Percentiles rank a stretch among this genome's conserved stretches.
Evolutionary conservation across 2,329 filamentous ascomycete genomes (phyloP).

Genomic region (Talaromyces rugulosus): DNA sequence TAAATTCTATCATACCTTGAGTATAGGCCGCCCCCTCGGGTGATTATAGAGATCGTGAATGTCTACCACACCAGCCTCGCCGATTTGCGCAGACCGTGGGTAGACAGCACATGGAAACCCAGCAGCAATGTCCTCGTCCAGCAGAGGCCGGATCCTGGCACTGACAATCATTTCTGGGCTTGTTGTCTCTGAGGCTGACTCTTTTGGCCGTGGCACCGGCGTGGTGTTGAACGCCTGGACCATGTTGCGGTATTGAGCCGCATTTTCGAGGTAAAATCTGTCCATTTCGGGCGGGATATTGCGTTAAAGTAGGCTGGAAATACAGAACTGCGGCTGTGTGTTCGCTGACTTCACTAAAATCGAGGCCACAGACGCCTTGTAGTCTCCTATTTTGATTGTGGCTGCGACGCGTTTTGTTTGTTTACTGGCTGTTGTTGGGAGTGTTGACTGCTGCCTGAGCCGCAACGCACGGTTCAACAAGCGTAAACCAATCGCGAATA

Average conservation of each 20-base stretch:
- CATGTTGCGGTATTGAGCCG: background rate
- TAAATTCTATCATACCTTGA: background rate
- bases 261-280: background rate
- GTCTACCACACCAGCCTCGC: background rate
- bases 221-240: background rate
- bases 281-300: background rate
- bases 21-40: background rate
- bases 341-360: background rate
- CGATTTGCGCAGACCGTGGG: background rate
- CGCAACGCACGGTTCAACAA: background rate
- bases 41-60: slow-evolving; percentile 1
- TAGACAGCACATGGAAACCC: background rate
- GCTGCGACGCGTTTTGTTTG: background rate
- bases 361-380: background rate
- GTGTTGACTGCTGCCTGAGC: slow-evolving; percentile 1
- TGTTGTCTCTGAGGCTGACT: background rate
- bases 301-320: background rate
- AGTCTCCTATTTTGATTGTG: background rate
- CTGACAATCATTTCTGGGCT: background rate
- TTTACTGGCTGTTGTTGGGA: background rate
- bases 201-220: background rate
- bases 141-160: background rate
- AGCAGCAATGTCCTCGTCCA: background rate
- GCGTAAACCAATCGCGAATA: background rate
- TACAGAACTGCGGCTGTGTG: background rate